phyloP scores from a whole-genome alignment of 1,284 basidiomycete genomes.

The Puccinia horiana region DNA sequence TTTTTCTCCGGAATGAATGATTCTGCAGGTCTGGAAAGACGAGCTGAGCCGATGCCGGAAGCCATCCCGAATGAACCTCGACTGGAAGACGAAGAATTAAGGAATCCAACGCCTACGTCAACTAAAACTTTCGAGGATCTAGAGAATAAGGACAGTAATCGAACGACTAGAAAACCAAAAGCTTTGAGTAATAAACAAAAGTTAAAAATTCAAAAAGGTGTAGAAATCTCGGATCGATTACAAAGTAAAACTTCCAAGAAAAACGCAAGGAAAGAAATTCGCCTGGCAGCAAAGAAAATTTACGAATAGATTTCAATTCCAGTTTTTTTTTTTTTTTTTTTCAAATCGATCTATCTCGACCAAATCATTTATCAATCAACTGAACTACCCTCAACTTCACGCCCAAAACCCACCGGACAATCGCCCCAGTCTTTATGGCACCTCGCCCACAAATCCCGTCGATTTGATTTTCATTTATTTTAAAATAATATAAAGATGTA shows the following conservation, averaged over 20 bases:
- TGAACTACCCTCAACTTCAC: neutral
- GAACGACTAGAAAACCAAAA: neutral
- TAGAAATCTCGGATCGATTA: constrained; percentile 14
- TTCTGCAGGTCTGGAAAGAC: constrained; percentile 6
- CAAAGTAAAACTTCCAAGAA: constrained; percentile 9
- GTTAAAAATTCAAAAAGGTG: constrained; percentile 7
- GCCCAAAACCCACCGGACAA: too few species aligned
- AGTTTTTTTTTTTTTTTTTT: neutral
- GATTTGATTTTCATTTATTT: too few species aligned
- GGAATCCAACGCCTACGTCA: neutral
- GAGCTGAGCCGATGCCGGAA: constrained; percentile 19
- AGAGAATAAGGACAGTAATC: neutral
- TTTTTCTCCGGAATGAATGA: neutral
- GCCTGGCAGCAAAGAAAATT: constrained; percentile 5
- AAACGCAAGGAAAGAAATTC: neutral
- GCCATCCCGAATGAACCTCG: neutral
- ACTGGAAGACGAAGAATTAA: neutral
- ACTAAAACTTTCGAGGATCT: too few species aligned
- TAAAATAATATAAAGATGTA: too few species aligned
- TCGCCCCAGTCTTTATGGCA: too few species aligned
- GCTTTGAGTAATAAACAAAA: constrained; percentile 5
- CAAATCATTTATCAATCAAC: neutral
- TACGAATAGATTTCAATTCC: neutral
- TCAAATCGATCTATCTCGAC: neutral
- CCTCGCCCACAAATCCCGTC: too few species aligned